phyloP scores from a whole-genome alignment of 2,329 filamentous ascomycete species.

The Fonsecaea monophora region DNA sequence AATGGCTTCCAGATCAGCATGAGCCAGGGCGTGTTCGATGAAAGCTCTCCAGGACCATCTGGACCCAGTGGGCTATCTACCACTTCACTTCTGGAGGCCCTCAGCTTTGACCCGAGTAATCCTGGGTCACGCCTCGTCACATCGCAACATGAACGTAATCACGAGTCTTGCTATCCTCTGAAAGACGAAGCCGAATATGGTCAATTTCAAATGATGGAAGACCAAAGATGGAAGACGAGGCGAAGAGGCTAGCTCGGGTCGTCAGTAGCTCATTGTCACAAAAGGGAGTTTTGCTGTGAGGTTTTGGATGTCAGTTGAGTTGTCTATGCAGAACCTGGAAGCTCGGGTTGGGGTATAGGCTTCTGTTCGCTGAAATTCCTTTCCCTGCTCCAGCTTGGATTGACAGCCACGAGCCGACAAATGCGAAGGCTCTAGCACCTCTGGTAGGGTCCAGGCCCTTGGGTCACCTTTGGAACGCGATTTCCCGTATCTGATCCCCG shows the following conservation, averaged over 20 bases:
- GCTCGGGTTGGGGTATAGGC: background rate
- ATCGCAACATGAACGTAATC: background rate
- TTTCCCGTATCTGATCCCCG: background rate
- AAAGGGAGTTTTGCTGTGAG: background rate
- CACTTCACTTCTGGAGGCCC: conserved; percentile 9
- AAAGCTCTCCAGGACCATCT: background rate
- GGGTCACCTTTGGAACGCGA: background rate
- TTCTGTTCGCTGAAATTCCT: background rate
- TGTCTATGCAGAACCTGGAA: background rate
- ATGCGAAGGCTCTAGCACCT: background rate
- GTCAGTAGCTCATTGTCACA: background rate
- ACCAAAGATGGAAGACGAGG: background rate
- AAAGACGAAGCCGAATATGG: background rate
- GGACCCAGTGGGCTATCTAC: conserved; percentile 1
- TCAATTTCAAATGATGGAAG: conserved; percentile 14
- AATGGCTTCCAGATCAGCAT: background rate
- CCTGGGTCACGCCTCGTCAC: background rate
- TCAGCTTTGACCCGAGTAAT: background rate
- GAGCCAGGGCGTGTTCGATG: background rate
- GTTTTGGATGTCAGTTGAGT: background rate
- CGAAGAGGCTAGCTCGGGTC: background rate
- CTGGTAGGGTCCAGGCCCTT: background rate
- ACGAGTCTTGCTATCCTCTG: background rate
- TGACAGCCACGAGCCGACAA: background rate
- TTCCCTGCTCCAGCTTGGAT: background rate